Base-by-base conservation (phyloP, 768 basidiomycete species). In the Lyophyllum atratum region DNA sequence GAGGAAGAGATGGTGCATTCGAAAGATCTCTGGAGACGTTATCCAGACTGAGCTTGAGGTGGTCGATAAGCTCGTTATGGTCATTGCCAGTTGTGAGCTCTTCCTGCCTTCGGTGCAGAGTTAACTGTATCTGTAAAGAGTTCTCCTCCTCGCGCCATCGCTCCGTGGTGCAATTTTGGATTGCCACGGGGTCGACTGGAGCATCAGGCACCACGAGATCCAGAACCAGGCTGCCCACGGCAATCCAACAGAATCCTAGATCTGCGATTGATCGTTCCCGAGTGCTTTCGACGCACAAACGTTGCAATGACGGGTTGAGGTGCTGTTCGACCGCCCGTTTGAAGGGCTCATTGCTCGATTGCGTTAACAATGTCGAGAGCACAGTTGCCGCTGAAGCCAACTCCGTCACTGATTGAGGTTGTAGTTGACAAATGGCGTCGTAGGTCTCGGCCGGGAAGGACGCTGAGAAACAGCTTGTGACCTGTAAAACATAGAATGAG, bases 111-210 rank as follows among this genome's bases (percentile, higher is more conserved):
- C 59, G 64, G 60, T 91, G 86, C 7, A 92, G 74, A 6, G 64
- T 51, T 8, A 87, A 67, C 68, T 92, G 85, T 2, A 72, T 70
- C 3, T 66, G 59, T 3, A 91, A 61, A 24, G 74, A 63, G 1
- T 67, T 60, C 29, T 74, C 62, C 52, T 85, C 77, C 48, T 76
- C 65, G 26, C 67, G 64, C 67, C 80, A 76, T 26, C 85, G 83
- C 28, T 74, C 69, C 1, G 66, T 64, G 0, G 75, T 73, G 47
- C 75, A 81, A 49, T 75, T 78, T 52, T 85, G 78, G 31, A 87
- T 80, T 22, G 85, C 85, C 7, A 87, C 85, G 25, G 97, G 97
- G 69, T 99, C 97, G 48, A 98, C 73, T 2, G 95, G 93, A 1
- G 84, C 74, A 68, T 93, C 82, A 0, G 97, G 94, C 37, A 98